phyloP scores from a whole-genome alignment of 768 basidiomycete genomes.

The Cystofilobasidium ferigula region DNA sequence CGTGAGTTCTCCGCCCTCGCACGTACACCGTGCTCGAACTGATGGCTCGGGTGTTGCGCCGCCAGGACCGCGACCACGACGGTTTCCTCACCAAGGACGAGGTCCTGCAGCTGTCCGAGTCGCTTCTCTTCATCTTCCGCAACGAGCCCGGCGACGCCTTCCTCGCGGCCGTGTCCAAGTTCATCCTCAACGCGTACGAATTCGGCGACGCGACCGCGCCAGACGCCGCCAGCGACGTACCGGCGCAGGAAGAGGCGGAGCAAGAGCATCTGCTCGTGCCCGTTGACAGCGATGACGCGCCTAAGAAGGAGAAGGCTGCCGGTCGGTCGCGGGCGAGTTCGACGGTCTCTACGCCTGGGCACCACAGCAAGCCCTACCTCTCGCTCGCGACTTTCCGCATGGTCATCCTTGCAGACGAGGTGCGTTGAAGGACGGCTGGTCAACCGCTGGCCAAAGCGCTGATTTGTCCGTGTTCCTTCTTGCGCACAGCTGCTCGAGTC shows the following conservation, averaged over 20 bases:
- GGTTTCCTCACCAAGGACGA: slow-evolving; percentile 93
- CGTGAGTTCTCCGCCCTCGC: slow-evolving; percentile 2
- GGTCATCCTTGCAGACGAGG: slow-evolving; percentile 92
- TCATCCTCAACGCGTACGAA: slow-evolving; percentile 97
- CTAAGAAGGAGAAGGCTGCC: not conserved
- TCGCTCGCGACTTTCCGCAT: slow-evolving; percentile 67
- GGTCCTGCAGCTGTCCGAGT: slow-evolving; percentile 86
- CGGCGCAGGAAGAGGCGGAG: not conserved
- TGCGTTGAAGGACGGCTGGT: not conserved
- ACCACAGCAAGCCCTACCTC: slow-evolving; percentile 35
- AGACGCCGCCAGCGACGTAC: slow-evolving; percentile 9
- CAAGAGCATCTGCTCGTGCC: not conserved
- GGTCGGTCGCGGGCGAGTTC: slow-evolving; percentile 14
- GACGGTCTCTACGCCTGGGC: slow-evolving; percentile 18
- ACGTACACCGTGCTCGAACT: not conserved
- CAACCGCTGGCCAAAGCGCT: not conserved
- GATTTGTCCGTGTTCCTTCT: not conserved
- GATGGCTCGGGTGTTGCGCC: not conserved
- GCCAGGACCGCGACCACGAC: slow-evolving; percentile 68
- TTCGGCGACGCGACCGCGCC: slow-evolving; percentile 67
- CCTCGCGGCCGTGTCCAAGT: slow-evolving; percentile 86
- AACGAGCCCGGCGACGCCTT: slow-evolving; percentile 94
- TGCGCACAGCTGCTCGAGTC: slow-evolving; percentile 60
- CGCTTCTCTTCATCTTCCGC: slow-evolving; percentile 86
- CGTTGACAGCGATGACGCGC: not conserved